Percentiles rank a stretch among this genome's conserved stretches.
Conservation (phyloP, 441 rosid genomes). For the Brassica hybrid region DNA sequence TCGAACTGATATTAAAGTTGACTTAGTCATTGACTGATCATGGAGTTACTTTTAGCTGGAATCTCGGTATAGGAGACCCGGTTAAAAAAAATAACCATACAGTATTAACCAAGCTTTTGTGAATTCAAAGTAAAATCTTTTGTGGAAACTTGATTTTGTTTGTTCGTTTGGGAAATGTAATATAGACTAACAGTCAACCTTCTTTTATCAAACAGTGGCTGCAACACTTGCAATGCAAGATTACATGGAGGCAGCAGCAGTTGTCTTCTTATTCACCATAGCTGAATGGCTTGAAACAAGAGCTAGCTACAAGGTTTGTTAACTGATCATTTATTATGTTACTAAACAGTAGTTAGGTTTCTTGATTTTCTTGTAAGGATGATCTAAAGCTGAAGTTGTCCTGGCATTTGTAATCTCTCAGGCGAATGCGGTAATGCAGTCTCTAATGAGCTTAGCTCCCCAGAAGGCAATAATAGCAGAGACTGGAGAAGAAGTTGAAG, state of each 20-base stretch:
- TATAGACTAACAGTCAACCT: neutral
- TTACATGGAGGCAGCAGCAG: conserved; percentile 79
- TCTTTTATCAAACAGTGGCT: conserved; percentile 52
- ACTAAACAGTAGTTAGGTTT: conserved; percentile 1
- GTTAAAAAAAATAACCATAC: neutral
- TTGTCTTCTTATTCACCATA: conserved; percentile 81
- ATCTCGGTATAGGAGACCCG: neutral
- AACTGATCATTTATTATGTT: neutral
- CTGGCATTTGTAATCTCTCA: too few species aligned
- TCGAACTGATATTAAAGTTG: neutral
- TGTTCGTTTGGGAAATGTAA: neutral
- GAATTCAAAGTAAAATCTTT: too few species aligned
- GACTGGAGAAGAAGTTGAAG: conserved; percentile 85
- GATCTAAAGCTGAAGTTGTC: neutral
- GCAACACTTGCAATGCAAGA: conserved; percentile 84
- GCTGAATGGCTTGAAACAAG: conserved; percentile 69
- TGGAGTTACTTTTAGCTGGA: neutral
- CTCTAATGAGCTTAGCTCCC: conserved; percentile 84
- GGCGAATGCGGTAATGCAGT: conserved; percentile 64
- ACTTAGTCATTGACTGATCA: neutral
- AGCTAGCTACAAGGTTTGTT: conserved; percentile 84
- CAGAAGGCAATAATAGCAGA: conserved; percentile 81
- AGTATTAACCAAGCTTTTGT: neutral
- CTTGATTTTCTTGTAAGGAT: neutral
- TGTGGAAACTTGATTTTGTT: too few species aligned